Conservation (phyloP, 139 green algal species). For the Chlamydomonas asymmetrica region DNA sequence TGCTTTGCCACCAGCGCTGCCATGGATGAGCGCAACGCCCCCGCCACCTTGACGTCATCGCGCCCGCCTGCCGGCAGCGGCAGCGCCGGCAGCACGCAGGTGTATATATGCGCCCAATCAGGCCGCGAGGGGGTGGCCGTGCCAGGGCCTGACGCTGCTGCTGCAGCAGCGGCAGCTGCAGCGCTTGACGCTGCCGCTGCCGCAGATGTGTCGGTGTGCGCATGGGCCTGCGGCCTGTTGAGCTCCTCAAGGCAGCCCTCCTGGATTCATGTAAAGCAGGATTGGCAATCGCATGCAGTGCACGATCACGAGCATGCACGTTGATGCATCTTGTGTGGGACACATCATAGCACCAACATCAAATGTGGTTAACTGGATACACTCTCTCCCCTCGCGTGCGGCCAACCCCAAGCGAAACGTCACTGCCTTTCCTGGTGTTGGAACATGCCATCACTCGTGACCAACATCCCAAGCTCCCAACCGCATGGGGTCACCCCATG, state of each 20-base stretch:
- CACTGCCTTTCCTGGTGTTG: too few relatives aligned
- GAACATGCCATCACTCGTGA: neutral
- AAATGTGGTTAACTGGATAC: too few relatives aligned
- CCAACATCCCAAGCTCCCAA: too few relatives aligned
- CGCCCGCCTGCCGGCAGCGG: conserved; percentile 27
- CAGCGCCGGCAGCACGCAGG: conserved; percentile 44
- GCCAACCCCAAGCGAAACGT: too few relatives aligned
- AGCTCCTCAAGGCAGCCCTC: conserved; percentile 71
- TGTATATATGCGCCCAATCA: conserved; percentile 90
- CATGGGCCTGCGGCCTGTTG: conserved; percentile 52
- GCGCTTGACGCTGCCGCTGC: too few relatives aligned
- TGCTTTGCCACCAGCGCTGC: conserved; percentile 55
- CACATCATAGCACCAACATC: too few relatives aligned
- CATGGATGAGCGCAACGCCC: conserved; percentile 63
- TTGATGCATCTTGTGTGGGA: neutral
- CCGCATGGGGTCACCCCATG: too few relatives aligned
- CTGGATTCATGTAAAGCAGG: conserved; percentile 25
- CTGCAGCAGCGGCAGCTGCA: neutral
- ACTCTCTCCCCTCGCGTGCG: too few relatives aligned
- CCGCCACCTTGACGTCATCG: conserved; percentile 59
- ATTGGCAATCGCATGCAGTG: neutral
- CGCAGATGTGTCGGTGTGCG: too few relatives aligned
- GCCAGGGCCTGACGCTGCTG: conserved; percentile 16
- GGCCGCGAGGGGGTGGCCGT: conserved; percentile 18
- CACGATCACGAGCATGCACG: neutral